Percentiles rank a stretch among this genome's conserved stretches.
These are phyloP conservation scores for Pichia ethanolica DNA, from an alignment of 805 yeast species.

Conservation along the genomic window DNA sequence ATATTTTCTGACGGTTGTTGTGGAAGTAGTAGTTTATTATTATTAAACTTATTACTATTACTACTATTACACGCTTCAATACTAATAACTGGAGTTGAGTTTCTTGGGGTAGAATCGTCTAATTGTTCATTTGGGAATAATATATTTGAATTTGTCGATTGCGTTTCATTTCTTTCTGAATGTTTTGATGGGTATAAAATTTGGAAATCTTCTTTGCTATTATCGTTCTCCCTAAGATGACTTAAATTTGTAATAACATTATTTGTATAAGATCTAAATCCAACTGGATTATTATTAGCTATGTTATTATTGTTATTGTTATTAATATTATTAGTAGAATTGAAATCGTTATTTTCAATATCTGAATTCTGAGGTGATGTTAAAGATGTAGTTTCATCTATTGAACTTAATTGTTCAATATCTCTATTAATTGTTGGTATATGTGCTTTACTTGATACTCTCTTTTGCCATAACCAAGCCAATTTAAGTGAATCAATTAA, in stretches of 20 bases:
- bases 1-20: too few species aligned
- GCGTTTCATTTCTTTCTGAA: too few species aligned
- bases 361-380: background rate
- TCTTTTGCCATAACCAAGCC: constrained; percentile 13
- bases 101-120: background rate
- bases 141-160: background rate
- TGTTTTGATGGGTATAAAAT: background rate
- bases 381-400: background rate
- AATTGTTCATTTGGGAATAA: background rate
- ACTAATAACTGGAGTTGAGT: background rate
- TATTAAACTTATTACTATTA: background rate
- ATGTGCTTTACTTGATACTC: background rate
- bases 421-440: background rate
- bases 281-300: too few species aligned
- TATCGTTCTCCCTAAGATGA: background rate
- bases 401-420: background rate
- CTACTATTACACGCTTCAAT: background rate
- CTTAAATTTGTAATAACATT: too few species aligned
- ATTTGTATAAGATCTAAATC: background rate
- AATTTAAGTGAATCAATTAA: constrained; percentile 27
- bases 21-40: background rate
- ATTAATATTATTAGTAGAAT: background rate
- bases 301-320: background rate
- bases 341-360: background rate
- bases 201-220: background rate